Evolutionary conservation across 805 yeast genomes (phyloP).

Genomic region (Scheffersomyces ergatensis): DNA sequence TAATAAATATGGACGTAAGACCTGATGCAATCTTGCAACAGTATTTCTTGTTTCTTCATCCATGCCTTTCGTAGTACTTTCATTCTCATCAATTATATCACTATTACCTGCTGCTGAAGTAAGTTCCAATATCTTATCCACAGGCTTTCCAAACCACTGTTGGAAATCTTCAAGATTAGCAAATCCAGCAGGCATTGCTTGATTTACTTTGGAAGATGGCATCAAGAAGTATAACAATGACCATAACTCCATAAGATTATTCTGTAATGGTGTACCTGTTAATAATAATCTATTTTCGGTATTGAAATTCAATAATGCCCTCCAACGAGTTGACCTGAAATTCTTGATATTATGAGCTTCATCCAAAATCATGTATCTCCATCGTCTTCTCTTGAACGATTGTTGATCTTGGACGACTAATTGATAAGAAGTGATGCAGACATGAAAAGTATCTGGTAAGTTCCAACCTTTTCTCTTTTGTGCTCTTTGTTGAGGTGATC

Average conservation of each 20-base stretch:
- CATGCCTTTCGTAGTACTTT: constrained; percentile 36
- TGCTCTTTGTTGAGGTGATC: constrained; percentile 94
- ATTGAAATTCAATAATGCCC: constrained; percentile 88
- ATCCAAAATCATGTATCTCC: constrained; percentile 96
- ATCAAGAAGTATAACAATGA: constrained; percentile 88
- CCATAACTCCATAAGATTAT: constrained; percentile 94
- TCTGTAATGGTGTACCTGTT: constrained; percentile 97
- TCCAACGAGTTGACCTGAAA: constrained; percentile 96
- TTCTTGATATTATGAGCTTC: constrained; percentile 98
- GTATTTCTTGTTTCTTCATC: constrained; percentile 81
- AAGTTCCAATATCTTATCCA: constrained; percentile 84
- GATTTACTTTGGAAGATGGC: constrained; percentile 79
- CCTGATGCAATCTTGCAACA: constrained; percentile 86
- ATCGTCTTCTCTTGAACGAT: constrained; percentile 83
- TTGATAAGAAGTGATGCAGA: constrained; percentile 95
- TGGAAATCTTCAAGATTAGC: constrained; percentile 95
- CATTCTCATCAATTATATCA: constrained; percentile 41
- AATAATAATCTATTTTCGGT: constrained; percentile 82
- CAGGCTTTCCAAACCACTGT: constrained; percentile 98
- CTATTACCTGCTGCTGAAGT: constrained; percentile 44
- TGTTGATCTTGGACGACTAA: constrained; percentile 97
- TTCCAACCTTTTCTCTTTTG: constrained; percentile 98
- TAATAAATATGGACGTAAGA: constrained; percentile 84
- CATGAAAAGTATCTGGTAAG: constrained; percentile 91
- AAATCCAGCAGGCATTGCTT: constrained; percentile 90